Evolutionary conservation across 2,329 filamentous ascomycete genomes (phyloP).

Genomic region (Nectriaceae sp.): DNA sequence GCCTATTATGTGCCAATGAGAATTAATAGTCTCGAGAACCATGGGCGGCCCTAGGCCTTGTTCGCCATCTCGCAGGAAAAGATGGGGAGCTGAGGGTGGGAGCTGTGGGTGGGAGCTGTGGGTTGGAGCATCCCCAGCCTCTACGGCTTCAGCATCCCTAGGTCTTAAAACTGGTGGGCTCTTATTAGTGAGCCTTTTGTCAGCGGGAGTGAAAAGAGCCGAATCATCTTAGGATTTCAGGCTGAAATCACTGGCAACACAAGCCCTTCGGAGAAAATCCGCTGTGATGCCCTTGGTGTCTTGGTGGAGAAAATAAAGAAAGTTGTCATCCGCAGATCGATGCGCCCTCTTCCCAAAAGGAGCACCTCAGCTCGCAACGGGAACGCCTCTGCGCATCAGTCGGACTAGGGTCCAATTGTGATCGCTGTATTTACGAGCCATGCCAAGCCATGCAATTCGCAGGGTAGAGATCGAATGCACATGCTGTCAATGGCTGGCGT

Average conservation of each 20-base stretch:
- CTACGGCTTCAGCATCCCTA: neutral
- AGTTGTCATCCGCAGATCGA: too few relatives aligned
- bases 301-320: neutral
- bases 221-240: neutral
- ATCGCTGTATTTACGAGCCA: slow-evolving; percentile 6
- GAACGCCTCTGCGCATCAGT: slow-evolving; percentile 8
- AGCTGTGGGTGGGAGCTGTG: neutral
- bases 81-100: too few relatives aligned
- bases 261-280: neutral
- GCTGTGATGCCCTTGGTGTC: neutral
- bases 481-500: slow-evolving; percentile 3
- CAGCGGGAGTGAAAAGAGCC: neutral
- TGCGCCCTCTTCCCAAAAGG: neutral
- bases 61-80: neutral
- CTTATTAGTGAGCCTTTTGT: too few relatives aligned
- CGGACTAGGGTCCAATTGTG: slow-evolving; percentile 7
- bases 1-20: neutral
- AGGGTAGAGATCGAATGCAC: neutral
- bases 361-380: slow-evolving; percentile 9
- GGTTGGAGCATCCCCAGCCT: neutral
- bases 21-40: neutral
- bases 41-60: neutral
- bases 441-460: neutral
- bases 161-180: too few relatives aligned
- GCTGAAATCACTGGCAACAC: neutral